These are phyloP conservation scores for Teunomyces panamensis DNA, from an alignment of 805 yeast genomes.

Conservation along the genomic window DNA sequence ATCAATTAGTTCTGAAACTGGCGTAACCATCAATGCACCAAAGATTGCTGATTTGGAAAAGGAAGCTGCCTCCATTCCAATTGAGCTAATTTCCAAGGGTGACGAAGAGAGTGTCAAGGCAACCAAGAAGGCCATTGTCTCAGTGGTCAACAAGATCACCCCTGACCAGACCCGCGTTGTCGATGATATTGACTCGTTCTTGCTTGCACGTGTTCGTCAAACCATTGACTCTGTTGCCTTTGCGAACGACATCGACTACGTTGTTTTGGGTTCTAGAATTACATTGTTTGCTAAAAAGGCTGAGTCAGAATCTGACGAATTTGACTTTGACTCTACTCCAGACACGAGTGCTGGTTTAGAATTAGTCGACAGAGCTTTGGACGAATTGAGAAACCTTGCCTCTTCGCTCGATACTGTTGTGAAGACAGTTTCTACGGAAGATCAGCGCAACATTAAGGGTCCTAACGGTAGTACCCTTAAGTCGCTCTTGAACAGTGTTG, in stretches of 20 bases:
- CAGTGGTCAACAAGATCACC: constrained; percentile 65
- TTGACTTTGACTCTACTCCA: constrained; percentile 55
- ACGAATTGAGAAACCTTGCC: constrained; percentile 57
- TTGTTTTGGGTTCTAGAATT: constrained; percentile 54
- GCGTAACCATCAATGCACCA: constrained; percentile 40
- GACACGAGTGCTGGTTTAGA: constrained; percentile 44
- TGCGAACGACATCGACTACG: constrained; percentile 49
- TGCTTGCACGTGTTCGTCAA: constrained; percentile 44
- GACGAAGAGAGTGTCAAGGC: constrained; percentile 49
- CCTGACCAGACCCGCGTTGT: constrained; percentile 62
- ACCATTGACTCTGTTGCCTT: constrained; percentile 41
- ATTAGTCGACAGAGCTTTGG: constrained; percentile 53
- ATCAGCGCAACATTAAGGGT: constrained; percentile 59
- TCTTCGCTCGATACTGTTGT: constrained; percentile 48
- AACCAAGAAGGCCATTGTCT: constrained; percentile 72
- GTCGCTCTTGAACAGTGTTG: constrained; percentile 35
- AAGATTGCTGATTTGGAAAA: constrained; percentile 37
- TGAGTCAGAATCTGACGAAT: constrained; percentile 37
- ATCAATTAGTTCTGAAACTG: constrained; percentile 35
- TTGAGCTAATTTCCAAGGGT: constrained; percentile 57
- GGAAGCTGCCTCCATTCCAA: constrained; percentile 44
- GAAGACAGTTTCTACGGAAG: constrained; percentile 48
- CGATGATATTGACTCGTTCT: constrained; percentile 65
- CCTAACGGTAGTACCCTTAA: constrained; percentile 59
- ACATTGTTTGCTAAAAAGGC: constrained; percentile 55